Conservation (phyloP, 345 rosid species). For the Excoecaria agallocha region DNA sequence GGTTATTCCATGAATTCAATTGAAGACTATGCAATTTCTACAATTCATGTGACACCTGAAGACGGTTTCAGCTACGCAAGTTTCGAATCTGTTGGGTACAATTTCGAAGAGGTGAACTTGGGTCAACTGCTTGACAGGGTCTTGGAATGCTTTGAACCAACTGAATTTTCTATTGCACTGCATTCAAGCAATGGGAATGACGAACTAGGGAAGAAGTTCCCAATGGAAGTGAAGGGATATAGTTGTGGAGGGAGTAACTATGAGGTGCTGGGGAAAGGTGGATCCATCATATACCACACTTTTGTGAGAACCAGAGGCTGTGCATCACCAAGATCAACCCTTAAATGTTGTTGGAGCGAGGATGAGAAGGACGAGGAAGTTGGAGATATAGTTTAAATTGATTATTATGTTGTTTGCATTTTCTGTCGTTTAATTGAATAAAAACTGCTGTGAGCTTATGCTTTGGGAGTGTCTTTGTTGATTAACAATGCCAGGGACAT, state of each 20-base stretch:
- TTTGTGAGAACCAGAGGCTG: slow-evolving; percentile 30
- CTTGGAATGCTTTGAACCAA: slow-evolving; percentile 57
- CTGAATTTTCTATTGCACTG: slow-evolving; percentile 58
- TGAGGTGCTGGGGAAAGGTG: slow-evolving; percentile 54
- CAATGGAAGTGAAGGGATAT: slow-evolving; percentile 49
- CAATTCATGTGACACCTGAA: slow-evolving; percentile 78
- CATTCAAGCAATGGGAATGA: slow-evolving; percentile 37
- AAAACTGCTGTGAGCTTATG: background rate
- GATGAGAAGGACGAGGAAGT: slow-evolving; percentile 47
- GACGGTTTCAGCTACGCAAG: slow-evolving; percentile 85
- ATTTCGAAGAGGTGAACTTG: slow-evolving; percentile 35
- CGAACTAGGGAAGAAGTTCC: slow-evolving; percentile 23
- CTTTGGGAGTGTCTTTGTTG: background rate
- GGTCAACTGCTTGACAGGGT: slow-evolving; percentile 52
- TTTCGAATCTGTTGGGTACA: slow-evolving; percentile 68
- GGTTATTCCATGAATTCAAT: slow-evolving; percentile 82
- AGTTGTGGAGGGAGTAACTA: slow-evolving; percentile 40
- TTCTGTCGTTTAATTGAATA: background rate
- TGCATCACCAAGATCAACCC: slow-evolving; percentile 52
- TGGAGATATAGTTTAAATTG: slow-evolving; percentile 3
- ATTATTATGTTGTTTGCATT: background rate
- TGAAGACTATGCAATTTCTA: slow-evolving; percentile 67
- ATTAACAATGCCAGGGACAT: background rate
- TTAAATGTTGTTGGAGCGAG: slow-evolving; percentile 56
- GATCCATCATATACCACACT: slow-evolving; percentile 54